phyloP scores from a whole-genome alignment of 192 early-diverging fungal species.

The Backusella morwellensis region DNA sequence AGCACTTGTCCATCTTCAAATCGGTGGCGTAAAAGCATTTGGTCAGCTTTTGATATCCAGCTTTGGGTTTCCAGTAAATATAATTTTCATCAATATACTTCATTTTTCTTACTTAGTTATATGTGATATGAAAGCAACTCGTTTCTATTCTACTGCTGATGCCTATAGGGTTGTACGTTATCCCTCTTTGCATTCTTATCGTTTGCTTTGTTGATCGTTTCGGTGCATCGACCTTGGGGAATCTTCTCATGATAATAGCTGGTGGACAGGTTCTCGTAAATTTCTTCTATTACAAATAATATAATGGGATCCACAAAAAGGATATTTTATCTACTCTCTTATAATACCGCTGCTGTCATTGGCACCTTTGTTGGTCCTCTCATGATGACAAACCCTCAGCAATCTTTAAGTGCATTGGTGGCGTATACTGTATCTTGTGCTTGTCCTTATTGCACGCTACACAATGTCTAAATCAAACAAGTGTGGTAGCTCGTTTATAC shows the following conservation, averaged over 20 bases:
- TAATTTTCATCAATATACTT: no score
- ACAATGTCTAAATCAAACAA: conserved; percentile 11
- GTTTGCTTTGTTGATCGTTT: neutral
- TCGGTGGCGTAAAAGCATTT: conserved; percentile 15
- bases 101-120: no score
- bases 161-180: neutral
- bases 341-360: neutral
- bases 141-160: neutral
- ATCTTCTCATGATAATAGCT: conserved; percentile 8
- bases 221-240: neutral
- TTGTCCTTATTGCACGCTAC: neutral
- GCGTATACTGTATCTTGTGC: conserved; percentile 8
- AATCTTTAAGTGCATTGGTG: conserved; percentile 5
- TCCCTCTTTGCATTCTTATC: neutral
- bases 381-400: conserved; percentile 11
- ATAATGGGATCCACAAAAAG: conserved; percentile 12
- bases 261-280: neutral
- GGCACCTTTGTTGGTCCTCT: conserved; percentile 17
- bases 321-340: neutral
- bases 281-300: conserved; percentile 9
- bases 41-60: neutral
- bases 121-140: neutral
- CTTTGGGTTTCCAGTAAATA: conserved; percentile 9
- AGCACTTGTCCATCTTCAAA: conserved; percentile 14
- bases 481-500: neutral